These are phyloP conservation scores for Santalum album DNA, from an alignment of 164 flowering plant genomes.

Conservation along the genomic window DNA sequence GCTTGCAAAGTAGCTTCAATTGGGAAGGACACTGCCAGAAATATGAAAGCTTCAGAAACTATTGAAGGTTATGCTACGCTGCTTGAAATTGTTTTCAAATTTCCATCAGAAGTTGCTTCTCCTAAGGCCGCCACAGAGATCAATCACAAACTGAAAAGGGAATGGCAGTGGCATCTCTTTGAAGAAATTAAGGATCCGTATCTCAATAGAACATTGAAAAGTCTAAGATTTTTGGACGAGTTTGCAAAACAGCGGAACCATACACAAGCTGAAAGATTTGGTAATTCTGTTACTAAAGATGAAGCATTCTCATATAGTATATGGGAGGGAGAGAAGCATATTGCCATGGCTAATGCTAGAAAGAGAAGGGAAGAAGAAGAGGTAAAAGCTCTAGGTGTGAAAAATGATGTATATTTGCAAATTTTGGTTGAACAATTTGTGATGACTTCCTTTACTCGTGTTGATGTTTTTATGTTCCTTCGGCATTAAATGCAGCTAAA, in stretches of 20 bases:
- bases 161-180: constrained; percentile 83
- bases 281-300: constrained; percentile 14
- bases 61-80: constrained; percentile 71
- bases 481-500: constrained; percentile 63
- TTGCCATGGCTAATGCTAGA: constrained; percentile 33
- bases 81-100: constrained; percentile 53
- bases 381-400: constrained; percentile 34
- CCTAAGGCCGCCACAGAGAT: constrained; percentile 47
- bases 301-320: constrained; percentile 55
- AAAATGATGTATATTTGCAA: background rate
- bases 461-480: constrained; percentile 10
- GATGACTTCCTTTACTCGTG: too few relatives aligned
- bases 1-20: constrained; percentile 45
- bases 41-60: constrained; percentile 61
- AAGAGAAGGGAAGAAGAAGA: constrained; percentile 86
- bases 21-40: constrained; percentile 57
- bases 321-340: constrained; percentile 65
- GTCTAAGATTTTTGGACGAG: constrained; percentile 36
- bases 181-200: constrained; percentile 21
- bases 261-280: constrained; percentile 15
- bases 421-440: constrained; percentile 7
- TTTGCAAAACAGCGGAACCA: constrained; percentile 43
- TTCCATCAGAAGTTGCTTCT: constrained; percentile 77
- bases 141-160: constrained; percentile 36
- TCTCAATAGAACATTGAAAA: constrained; percentile 27